Evolutionary conservation across 345 rosid species (phyloP).

Genomic region (Zanthoxylum bungeanum): DNA sequence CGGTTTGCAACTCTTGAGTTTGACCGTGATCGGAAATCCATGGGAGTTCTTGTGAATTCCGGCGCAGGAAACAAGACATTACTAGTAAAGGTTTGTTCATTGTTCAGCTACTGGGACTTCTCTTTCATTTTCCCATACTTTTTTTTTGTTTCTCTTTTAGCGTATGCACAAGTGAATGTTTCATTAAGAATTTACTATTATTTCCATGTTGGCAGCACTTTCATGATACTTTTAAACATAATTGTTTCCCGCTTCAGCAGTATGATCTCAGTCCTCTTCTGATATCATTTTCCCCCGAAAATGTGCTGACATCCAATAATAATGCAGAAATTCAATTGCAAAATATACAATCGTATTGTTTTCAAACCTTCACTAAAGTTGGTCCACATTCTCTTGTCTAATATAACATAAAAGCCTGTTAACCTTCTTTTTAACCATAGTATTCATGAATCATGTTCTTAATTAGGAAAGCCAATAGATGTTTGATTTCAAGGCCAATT

Average conservation of each 20-base stretch:
- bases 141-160: neutral
- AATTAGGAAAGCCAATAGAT: neutral
- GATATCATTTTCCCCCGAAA: neutral
- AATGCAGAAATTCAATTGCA: neutral
- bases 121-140: neutral
- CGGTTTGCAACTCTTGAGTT: constrained; percentile 96
- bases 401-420: neutral
- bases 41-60: constrained; percentile 95
- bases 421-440: neutral
- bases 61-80: constrained; percentile 62
- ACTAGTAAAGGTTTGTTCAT: constrained; percentile 68
- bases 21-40: constrained; percentile 86
- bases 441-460: neutral
- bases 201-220: neutral
- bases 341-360: neutral
- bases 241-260: neutral
- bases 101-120: neutral
- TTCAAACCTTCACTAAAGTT: neutral
- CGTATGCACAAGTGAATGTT: neutral
- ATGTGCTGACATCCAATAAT: neutral
- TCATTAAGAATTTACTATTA: neutral
- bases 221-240: neutral
- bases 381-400: neutral
- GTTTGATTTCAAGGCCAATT: neutral
- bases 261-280: neutral